These are phyloP conservation scores for Penicillium hesseltinei DNA, from an alignment of 2,329 filamentous ascomycete genomes.

Conservation along the genomic window DNA sequence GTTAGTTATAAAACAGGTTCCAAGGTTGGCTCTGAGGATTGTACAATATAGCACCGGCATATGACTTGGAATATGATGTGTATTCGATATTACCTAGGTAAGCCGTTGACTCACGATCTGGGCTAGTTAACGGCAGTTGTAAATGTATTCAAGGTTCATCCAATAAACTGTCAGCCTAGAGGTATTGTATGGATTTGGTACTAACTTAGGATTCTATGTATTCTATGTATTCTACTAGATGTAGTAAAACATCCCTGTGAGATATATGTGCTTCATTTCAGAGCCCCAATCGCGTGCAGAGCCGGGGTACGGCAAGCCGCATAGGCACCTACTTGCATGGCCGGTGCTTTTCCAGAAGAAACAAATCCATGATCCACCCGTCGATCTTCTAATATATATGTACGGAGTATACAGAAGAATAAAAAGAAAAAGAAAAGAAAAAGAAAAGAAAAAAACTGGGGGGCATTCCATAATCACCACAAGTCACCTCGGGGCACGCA, in stretches of 20 bases:
- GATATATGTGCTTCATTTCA: neutral
- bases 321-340: constrained; percentile 8
- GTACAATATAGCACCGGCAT: neutral
- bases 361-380: constrained; percentile 6
- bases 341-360: constrained; percentile 10
- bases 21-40: no score
- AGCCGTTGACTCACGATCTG: neutral
- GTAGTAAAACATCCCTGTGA: neutral
- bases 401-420: neutral
- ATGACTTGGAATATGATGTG: neutral
- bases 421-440: neutral
- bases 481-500: constrained; percentile 22
- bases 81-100: neutral
- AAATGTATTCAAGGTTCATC: neutral
- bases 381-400: neutral
- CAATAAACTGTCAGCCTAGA: neutral
- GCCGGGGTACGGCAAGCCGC: constrained; percentile 6
- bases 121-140: neutral
- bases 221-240: neutral
- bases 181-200: neutral
- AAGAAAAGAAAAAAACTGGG: neutral
- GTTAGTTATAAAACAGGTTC: neutral
- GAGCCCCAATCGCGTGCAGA: constrained; percentile 5
- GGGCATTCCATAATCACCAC: constrained; percentile 17
- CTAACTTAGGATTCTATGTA: neutral